Conservation (phyloP, 176 grass and related monocot species). For the Eleusine coracana region DNA sequence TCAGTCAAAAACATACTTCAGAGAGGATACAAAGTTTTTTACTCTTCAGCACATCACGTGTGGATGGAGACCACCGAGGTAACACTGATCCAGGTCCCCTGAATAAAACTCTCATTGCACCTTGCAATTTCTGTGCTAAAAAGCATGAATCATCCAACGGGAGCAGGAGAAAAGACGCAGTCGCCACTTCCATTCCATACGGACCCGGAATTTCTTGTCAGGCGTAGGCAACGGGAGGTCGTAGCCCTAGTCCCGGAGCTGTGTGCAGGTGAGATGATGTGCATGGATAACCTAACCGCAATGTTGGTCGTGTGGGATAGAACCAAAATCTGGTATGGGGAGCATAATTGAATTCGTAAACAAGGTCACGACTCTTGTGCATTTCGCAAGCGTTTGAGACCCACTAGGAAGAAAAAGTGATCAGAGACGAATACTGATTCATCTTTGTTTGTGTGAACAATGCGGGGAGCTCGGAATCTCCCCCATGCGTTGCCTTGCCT, state of each 20-base stretch:
- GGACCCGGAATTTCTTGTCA: neutral
- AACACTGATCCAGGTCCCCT: neutral
- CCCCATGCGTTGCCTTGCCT: neutral
- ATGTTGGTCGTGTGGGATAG: neutral
- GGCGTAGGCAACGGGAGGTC: neutral
- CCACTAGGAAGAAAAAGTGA: neutral
- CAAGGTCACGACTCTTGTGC: conserved; percentile 15
- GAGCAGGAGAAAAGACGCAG: neutral
- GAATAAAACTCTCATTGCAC: neutral
- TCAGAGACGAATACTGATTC: neutral
- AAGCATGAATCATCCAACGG: neutral
- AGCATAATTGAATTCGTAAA: neutral
- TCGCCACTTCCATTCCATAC: neutral
- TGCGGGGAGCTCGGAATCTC: conserved; percentile 31
- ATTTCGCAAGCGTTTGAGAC: neutral
- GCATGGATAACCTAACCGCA: conserved; percentile 16
- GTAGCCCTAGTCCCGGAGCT: neutral
- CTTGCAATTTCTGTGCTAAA: neutral
- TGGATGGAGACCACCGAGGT: neutral
- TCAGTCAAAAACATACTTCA: conserved; percentile 14
- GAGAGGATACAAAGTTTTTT: neutral
- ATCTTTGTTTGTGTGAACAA: conserved; percentile 34
- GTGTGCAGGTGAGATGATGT: neutral
- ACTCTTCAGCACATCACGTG: conserved; percentile 9
- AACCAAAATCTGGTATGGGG: neutral